Evolutionary conservation across 2,329 filamentous ascomycete species (phyloP).

Genomic region (Coccinonectria pachysandricola): DNA sequence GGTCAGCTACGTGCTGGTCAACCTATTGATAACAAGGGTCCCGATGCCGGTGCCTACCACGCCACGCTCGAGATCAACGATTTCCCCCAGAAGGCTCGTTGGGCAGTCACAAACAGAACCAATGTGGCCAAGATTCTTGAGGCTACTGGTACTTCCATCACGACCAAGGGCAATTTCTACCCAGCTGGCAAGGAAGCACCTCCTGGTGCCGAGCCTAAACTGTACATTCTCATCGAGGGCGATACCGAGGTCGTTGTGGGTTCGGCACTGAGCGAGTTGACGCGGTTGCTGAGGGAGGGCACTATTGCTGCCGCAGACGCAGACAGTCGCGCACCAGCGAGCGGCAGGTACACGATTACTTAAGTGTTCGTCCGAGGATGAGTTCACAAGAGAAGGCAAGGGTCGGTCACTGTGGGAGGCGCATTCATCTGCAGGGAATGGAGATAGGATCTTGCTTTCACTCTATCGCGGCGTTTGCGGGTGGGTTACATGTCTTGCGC

Average conservation of each 20-base stretch:
- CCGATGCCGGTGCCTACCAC: slow-evolving; percentile 92
- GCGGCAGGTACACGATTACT: slow-evolving; percentile 78
- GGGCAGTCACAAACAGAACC: slow-evolving; percentile 96
- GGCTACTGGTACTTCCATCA: slow-evolving; percentile 88
- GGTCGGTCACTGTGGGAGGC: too few relatives aligned
- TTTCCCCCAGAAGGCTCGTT: slow-evolving; percentile 95
- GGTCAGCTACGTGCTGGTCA: slow-evolving; percentile 85
- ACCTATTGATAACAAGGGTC: slow-evolving; percentile 96
- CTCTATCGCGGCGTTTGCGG: too few relatives aligned
- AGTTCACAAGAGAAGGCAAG: too few relatives aligned
- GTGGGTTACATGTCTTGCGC: too few relatives aligned
- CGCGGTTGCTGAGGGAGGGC: slow-evolving; percentile 77
- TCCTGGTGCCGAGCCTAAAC: slow-evolving; percentile 70
- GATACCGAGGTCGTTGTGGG: slow-evolving; percentile 91
- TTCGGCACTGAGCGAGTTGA: slow-evolving; percentile 82
- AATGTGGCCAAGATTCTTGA: slow-evolving; percentile 98
- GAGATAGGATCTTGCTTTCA: too few relatives aligned
- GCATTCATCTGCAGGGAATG: too few relatives aligned
- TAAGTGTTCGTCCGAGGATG: too few relatives aligned
- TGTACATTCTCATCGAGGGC: slow-evolving; percentile 96
- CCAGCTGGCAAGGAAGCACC: slow-evolving; percentile 68
- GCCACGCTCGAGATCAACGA: slow-evolving; percentile 98
- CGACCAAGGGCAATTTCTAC: slow-evolving; percentile 92
- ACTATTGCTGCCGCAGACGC: slow-evolving; percentile 82
- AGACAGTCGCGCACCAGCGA: slow-evolving; percentile 67